These are phyloP conservation scores for Oidium heveae DNA, from an alignment of 2,329 filamentous ascomycete genomes.

Conservation along the genomic window DNA sequence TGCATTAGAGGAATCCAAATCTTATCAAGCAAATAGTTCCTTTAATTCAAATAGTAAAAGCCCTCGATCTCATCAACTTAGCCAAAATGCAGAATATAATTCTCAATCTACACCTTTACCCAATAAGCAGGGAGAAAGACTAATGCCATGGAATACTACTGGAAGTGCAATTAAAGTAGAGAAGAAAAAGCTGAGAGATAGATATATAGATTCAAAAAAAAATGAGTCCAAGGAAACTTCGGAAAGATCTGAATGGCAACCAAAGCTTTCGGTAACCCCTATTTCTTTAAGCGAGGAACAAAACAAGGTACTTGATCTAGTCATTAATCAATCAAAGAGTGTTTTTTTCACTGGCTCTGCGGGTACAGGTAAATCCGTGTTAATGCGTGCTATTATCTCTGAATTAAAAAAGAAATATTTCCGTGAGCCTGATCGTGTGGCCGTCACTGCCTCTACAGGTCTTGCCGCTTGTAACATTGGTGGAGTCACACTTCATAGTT, in stretches of 20 bases:
- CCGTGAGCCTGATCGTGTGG: constrained; percentile 59
- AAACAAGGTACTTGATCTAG: constrained; percentile 55
- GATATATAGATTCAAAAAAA: constrained; percentile 23
- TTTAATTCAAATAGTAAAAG: too few species aligned
- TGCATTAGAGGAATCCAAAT: background rate
- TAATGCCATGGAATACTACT: constrained; percentile 44
- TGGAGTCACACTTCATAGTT: constrained; percentile 86
- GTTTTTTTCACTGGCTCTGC: constrained; percentile 97
- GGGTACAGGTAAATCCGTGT: constrained; percentile 86
- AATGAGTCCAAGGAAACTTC: background rate
- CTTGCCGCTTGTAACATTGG: constrained; percentile 92
- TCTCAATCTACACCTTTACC: too few species aligned
- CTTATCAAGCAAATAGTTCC: too few species aligned
- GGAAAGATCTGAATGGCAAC: background rate
- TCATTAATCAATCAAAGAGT: constrained; percentile 56
- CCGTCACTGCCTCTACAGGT: constrained; percentile 86
- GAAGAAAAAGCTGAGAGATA: constrained; percentile 47
- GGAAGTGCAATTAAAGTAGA: constrained; percentile 56
- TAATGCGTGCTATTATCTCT: constrained; percentile 77
- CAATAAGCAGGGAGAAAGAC: background rate
- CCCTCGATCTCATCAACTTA: too few species aligned
- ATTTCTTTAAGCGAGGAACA: constrained; percentile 57
- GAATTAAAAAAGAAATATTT: constrained; percentile 53
- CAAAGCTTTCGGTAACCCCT: constrained; percentile 14
- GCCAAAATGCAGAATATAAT: too few species aligned